These are phyloP conservation scores for Candida gorgasii DNA, from an alignment of 805 yeast genomes.

Conservation along the genomic window DNA sequence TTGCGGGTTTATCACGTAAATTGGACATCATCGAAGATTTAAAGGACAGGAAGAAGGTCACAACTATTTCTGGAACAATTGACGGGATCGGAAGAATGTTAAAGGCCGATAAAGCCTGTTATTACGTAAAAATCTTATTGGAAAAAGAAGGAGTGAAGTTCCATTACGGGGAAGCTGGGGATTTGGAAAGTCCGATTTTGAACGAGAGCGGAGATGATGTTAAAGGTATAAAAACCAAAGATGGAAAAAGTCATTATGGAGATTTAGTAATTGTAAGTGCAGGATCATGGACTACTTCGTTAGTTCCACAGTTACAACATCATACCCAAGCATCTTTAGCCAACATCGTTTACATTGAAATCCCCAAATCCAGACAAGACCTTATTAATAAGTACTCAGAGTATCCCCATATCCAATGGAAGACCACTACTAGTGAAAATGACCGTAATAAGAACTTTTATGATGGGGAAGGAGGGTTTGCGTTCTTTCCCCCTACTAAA, in stretches of 20 bases:
- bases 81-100: slow-evolving; percentile 30
- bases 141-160: slow-evolving; percentile 33
- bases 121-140: slow-evolving; percentile 28
- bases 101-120: slow-evolving; percentile 33
- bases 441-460: background rate
- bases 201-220: slow-evolving; percentile 10
- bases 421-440: slow-evolving; percentile 9
- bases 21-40: slow-evolving; percentile 15
- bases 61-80: background rate
- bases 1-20: slow-evolving; percentile 26
- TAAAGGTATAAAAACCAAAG: slow-evolving; percentile 23
- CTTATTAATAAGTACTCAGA: slow-evolving; percentile 31
- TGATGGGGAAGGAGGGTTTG: slow-evolving; percentile 4
- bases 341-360: slow-evolving; percentile 31
- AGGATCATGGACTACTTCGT: slow-evolving; percentile 30
- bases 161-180: slow-evolving; percentile 24
- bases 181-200: slow-evolving; percentile 22
- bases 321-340: slow-evolving; percentile 38
- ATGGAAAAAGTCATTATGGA: slow-evolving; percentile 25
- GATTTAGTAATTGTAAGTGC: slow-evolving; percentile 25
- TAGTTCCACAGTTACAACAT: slow-evolving; percentile 36
- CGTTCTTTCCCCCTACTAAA: slow-evolving; percentile 7
- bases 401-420: slow-evolving; percentile 35
- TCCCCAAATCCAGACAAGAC: slow-evolving; percentile 32
- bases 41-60: background rate